A percentile compares a stretch with the other conserved stretches of the same genome.
Evolutionary conservation across 164 flowering plant genomes (phyloP).

Genomic region (Malania oleifera): DNA sequence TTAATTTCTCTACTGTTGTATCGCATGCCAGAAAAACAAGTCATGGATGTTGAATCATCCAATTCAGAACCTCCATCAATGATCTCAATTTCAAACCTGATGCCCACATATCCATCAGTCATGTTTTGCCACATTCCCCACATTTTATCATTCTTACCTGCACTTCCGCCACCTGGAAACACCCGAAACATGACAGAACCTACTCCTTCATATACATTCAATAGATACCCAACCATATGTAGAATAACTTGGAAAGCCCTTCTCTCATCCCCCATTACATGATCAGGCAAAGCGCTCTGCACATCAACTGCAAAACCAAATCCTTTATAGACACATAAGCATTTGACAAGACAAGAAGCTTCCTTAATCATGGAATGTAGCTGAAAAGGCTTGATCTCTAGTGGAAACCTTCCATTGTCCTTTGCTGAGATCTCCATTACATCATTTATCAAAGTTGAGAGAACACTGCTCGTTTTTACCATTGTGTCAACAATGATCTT

Average conservation of each 20-base stretch:
- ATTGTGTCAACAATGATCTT: conserved; percentile 42
- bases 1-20: conserved; percentile 12
- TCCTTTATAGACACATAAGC: conserved; percentile 36
- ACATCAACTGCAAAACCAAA: conserved; percentile 32
- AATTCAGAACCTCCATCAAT: conserved; percentile 15
- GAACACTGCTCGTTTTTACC: conserved; percentile 38
- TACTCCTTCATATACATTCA: conserved; percentile 15
- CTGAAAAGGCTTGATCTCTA: conserved; percentile 35
- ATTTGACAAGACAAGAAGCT: conserved; percentile 41
- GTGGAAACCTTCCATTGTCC: conserved; percentile 25
- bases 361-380: conserved; percentile 48
- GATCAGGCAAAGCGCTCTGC: conserved; percentile 42
- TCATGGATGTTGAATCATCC: conserved; percentile 7
- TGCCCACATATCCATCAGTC: conserved; percentile 12
- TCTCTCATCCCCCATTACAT: conserved; percentile 55
- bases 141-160: conserved; percentile 20
- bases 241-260: conserved; percentile 55
- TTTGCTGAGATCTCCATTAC: conserved; percentile 37
- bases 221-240: conserved; percentile 53
- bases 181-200: conserved; percentile 33
- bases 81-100: conserved; percentile 32
- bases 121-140: conserved; percentile 16
- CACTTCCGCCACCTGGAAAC: conserved; percentile 16
- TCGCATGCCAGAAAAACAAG: conserved; percentile 10
- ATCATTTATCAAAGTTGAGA: conserved; percentile 53